Conservation (phyloP, 768 basidiomycete species). For the Steccherinum ochraceum region DNA sequence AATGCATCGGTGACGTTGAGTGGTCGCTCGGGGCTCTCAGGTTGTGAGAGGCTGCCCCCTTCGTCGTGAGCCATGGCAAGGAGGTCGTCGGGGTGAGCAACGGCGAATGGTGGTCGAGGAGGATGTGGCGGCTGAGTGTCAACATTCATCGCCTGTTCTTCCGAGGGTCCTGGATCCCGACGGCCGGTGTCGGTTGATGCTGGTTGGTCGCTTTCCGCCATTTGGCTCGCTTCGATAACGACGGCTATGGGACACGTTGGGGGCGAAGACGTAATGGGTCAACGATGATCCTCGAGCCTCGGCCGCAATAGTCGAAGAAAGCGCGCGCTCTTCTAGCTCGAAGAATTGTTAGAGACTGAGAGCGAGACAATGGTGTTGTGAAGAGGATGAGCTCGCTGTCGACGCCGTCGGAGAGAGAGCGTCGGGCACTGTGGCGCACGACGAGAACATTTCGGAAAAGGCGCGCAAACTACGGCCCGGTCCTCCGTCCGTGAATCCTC, state of each 20-base stretch:
- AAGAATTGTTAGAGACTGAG: too few species aligned
- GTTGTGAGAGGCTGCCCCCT: background rate
- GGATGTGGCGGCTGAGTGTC: background rate
- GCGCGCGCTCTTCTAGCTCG: too few species aligned
- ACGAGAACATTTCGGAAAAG: too few species aligned
- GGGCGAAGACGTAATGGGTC: background rate
- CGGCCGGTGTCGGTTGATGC: too few species aligned
- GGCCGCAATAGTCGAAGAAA: too few species aligned
- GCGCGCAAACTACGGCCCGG: too few species aligned
- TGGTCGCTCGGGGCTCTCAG: conserved; percentile 29
- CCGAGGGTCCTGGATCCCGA: background rate
- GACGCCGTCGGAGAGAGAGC: too few species aligned
- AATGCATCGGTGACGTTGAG: conserved; percentile 59
- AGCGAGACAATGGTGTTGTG: too few species aligned
- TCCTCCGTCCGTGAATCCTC: too few species aligned
- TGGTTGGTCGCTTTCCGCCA: background rate
- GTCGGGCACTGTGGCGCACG: too few species aligned
- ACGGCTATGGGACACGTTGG: background rate
- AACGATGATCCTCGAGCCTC: too few species aligned
- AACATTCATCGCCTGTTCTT: background rate
- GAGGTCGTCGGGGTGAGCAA: background rate
- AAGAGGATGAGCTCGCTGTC: too few species aligned
- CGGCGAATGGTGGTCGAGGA: background rate
- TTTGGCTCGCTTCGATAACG: background rate
- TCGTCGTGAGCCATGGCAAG: background rate